A percentile compares a stretch with the other conserved stretches of the same genome.
Conservation (phyloP, 2,329 filamentous ascomycete species). For the Cylindrodendrum hubeiense region DNA sequence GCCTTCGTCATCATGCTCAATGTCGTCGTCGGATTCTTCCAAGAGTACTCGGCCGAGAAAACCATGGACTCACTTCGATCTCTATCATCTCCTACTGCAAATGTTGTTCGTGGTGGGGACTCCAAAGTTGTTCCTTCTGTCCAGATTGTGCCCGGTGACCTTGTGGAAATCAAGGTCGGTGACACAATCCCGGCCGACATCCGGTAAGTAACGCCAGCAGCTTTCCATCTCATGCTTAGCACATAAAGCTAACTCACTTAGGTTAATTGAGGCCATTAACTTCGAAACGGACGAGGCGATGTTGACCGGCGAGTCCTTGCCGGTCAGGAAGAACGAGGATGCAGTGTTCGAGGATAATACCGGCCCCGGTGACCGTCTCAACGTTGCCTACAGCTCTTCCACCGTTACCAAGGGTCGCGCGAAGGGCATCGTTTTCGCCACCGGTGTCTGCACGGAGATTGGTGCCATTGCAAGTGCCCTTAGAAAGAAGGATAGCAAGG, state of each 20-base stretch:
- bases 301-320: constrained; percentile 73
- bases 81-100: constrained; percentile 58
- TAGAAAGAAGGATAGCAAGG: constrained; percentile 46
- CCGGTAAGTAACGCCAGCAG: constrained; percentile 43
- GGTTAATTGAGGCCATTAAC: constrained; percentile 70
- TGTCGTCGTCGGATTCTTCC: constrained; percentile 64
- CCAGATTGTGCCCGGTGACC: constrained; percentile 68
- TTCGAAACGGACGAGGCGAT: constrained; percentile 76
- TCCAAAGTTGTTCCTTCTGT: constrained; percentile 53
- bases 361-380: constrained; percentile 68
- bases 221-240: too few species aligned
- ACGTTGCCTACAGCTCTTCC: constrained; percentile 73
- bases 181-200: constrained; percentile 74
- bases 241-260: background rate
- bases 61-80: constrained; percentile 62
- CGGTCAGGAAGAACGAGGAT: constrained; percentile 65
- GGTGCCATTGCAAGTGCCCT: constrained; percentile 69
- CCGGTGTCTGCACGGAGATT: constrained; percentile 72
- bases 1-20: constrained; percentile 70
- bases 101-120: constrained; percentile 57
- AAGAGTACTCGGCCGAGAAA: constrained; percentile 61
- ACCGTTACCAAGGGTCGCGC: constrained; percentile 72
- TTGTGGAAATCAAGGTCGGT: constrained; percentile 66
- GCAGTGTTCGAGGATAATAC: constrained; percentile 57
- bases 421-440: constrained; percentile 71